Evolutionary conservation across 2,329 filamentous ascomycete genomes (phyloP).

Genomic region (Aureobasidium sp.): DNA sequence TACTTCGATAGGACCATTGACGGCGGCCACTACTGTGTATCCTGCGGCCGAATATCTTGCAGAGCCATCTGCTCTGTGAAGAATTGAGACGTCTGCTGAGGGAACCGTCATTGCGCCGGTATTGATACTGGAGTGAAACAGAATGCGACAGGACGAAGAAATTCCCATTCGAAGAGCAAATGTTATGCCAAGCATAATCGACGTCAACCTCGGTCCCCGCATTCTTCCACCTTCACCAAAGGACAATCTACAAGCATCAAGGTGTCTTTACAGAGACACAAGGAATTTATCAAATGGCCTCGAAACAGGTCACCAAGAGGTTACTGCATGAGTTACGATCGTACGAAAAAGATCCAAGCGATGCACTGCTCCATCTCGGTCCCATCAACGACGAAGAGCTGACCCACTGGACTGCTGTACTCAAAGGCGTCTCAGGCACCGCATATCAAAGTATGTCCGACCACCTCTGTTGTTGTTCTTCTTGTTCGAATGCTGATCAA

Average conservation of each 20-base stretch:
- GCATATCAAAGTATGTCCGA: constrained; percentile 50
- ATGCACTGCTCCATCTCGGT: constrained; percentile 49
- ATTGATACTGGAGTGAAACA: neutral
- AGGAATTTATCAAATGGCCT: neutral
- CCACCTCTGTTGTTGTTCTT: neutral
- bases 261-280: neutral
- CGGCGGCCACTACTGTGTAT: constrained; percentile 74
- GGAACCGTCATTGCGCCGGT: constrained; percentile 10
- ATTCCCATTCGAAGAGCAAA: neutral
- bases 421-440: constrained; percentile 52
- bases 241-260: neutral
- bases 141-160: neutral
- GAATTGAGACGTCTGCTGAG: constrained; percentile 25
- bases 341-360: constrained; percentile 49
- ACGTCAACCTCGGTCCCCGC: neutral
- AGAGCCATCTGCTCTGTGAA: constrained; percentile 71
- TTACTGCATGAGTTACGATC: constrained; percentile 55
- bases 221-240: neutral
- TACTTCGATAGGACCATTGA: constrained; percentile 91
- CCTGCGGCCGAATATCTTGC: constrained; percentile 68
- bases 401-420: constrained; percentile 53
- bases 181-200: constrained; percentile 1
- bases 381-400: constrained; percentile 52
- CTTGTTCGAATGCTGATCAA: neutral
- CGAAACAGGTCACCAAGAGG: constrained; percentile 42